Conservation (phyloP, 306 rosid species). For the Mucuna pruriens region DNA sequence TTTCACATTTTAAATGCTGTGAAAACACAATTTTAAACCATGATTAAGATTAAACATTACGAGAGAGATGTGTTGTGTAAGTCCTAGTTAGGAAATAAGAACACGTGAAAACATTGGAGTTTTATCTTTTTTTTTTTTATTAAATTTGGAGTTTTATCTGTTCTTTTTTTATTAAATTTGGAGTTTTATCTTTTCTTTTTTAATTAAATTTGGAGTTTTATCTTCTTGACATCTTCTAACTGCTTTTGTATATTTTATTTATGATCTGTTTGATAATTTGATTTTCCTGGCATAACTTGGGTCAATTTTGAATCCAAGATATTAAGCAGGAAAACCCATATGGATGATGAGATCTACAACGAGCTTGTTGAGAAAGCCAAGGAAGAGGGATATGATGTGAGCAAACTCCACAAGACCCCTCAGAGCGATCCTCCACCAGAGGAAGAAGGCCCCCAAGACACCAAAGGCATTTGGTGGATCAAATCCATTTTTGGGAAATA, state of each 20-base stretch:
- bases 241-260: background rate
- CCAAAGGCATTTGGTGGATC: conserved; percentile 83
- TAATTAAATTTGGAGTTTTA: too few relatives aligned
- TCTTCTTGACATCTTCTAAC: background rate
- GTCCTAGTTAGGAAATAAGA: too few relatives aligned
- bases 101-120: too few relatives aligned
- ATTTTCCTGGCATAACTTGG: background rate
- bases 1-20: background rate
- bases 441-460: conserved; percentile 58
- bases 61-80: background rate
- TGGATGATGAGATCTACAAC: conserved; percentile 69
- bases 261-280: background rate
- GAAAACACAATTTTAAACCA: background rate
- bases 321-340: conserved; percentile 57
- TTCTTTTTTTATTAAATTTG: too few relatives aligned
- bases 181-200: too few relatives aligned
- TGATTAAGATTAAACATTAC: background rate
- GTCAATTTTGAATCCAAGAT: conserved; percentile 51
- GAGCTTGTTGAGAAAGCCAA: conserved; percentile 61
- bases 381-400: conserved; percentile 77
- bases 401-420: conserved; percentile 83
- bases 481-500: conserved; percentile 68
- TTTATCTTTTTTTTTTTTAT: too few relatives aligned
- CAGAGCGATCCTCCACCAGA: conserved; percentile 79
- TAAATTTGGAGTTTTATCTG: too few relatives aligned